Base-by-base conservation (phyloP, 2,329 filamentous ascomycete species). In the Immersiporthe knoxdaviesiana region DNA sequence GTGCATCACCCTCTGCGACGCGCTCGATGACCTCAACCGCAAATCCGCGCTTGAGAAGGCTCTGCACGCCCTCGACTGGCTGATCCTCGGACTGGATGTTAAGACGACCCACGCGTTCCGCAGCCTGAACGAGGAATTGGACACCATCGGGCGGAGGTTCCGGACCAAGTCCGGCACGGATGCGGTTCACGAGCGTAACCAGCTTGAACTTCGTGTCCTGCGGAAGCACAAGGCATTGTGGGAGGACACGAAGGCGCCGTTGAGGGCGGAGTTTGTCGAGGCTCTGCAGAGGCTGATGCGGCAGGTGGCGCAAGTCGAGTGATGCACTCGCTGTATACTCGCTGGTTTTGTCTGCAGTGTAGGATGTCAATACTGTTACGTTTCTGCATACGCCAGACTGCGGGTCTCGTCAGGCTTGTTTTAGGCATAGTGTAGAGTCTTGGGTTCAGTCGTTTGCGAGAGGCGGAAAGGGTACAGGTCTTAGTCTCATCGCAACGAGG, bases 1-100 rank as follows among this genome's bases (percentile, higher is more conserved):
- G 21, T 58, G 37, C 18, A 50, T 66, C 18, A 65, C 63, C 24
- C 69, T 70, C 21, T 70, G 69, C 58, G 66, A 70, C n/a, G 69
- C 69, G 5, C 14, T 70, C 21, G 21, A 61, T 10, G 66, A 70
- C 67, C 24, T 21, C 0, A 39, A 44, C 4, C 64, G 66, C 47
- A 54, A 47, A 32, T 24, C 18, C 12, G 66, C 62, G 2, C 18
- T 70, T 18, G 56, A 59, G 37, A n/a, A 37, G 47, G 63, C 69
- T 5, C 24, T 58, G 8, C 16, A 60, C 4, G 39, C 63, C 37
- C 66, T 70, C 56, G 30, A 54, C 14, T 70, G 69, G 69, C 21
- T 68, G 30, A 39, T 66, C 14, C 30, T 70, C 16, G 69, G 66
- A 6, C 58, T 70, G 12, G 66, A 67, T 16, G 64, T 63, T 39